These are phyloP conservation scores for Voacanga thouarsii DNA, from an alignment of 257 asterid genomes.

Conservation along the genomic window DNA sequence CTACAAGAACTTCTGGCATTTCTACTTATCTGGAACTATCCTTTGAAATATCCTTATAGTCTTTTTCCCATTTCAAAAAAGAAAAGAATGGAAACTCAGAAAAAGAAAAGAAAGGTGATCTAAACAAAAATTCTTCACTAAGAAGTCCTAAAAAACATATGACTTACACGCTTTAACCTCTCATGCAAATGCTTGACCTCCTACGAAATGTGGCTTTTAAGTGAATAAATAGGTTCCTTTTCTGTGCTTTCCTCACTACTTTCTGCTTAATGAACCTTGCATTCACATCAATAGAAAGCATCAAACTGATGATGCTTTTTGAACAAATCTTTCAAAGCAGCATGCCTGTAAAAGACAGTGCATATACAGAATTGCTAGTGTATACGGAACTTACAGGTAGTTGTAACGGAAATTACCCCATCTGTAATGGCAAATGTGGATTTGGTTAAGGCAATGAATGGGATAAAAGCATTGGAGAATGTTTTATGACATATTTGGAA, in stretches of 20 bases:
- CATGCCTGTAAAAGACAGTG: no score
- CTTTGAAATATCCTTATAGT: background rate
- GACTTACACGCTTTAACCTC: constrained; percentile 86
- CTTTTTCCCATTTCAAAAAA: background rate
- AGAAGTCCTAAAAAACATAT: background rate
- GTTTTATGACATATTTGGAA: no score
- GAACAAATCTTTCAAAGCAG: background rate
- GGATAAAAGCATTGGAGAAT: no score
- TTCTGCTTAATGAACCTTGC: constrained; percentile 95
- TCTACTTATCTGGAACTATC: background rate
- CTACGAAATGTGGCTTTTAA: constrained; percentile 95
- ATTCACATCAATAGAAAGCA: constrained; percentile 27
- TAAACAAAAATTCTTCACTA: background rate
- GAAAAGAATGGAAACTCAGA: background rate
- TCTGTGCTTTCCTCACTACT: constrained; percentile 98
- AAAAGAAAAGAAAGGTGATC: constrained; percentile 1
- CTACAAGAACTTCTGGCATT: background rate
- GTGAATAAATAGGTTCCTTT: constrained; percentile 81
- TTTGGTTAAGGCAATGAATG: no score
- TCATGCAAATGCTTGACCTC: constrained; percentile 99
- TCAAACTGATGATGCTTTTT: constrained; percentile 8
- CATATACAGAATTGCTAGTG: no score
- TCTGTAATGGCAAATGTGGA: no score
- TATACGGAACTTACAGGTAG: no score
- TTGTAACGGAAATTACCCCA: no score